Conservation (phyloP, 139 green algal genomes). For the Asterochloris sp. region DNA sequence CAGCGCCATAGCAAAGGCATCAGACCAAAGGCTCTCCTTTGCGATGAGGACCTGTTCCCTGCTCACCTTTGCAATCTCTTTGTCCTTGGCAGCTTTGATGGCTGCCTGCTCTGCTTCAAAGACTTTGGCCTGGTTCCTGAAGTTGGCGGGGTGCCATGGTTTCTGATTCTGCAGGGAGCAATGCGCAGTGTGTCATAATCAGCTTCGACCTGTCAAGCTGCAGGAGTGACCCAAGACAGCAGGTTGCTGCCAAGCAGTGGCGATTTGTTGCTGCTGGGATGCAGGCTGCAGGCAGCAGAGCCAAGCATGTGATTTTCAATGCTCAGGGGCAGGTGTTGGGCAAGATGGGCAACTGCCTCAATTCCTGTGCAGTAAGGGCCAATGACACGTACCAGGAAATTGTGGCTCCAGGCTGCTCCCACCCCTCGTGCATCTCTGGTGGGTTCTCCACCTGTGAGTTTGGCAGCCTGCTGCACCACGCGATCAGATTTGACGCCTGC, state of each 20-base stretch:
- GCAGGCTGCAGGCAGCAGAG: too few relatives aligned
- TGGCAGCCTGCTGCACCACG: too few relatives aligned
- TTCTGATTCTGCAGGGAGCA: slow-evolving; percentile 35
- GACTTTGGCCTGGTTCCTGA: slow-evolving; percentile 67
- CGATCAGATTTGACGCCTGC: too few relatives aligned
- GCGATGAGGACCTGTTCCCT: background rate
- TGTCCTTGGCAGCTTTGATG: slow-evolving; percentile 41
- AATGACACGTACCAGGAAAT: slow-evolving; percentile 34
- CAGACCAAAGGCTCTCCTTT: too few relatives aligned
- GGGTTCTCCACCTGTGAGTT: too few relatives aligned
- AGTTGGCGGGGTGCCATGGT: slow-evolving; percentile 84
- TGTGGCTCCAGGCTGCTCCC: slow-evolving; percentile 44
- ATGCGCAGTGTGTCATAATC: too few relatives aligned
- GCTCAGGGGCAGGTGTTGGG: too few relatives aligned
- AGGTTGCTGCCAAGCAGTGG: background rate
- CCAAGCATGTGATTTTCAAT: too few relatives aligned
- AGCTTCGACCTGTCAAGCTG: too few relatives aligned
- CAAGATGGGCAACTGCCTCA: too few relatives aligned
- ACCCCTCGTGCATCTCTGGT: background rate
- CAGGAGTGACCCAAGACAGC: background rate
- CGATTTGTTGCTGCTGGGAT: background rate
- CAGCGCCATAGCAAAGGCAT: too few relatives aligned
- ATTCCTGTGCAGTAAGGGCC: background rate
- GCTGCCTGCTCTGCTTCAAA: slow-evolving; percentile 72
- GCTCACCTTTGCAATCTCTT: slow-evolving; percentile 48